These are phyloP conservation scores for Geosmithia putterillii DNA, from an alignment of 2,329 filamentous ascomycete genomes.

Conservation along the genomic window DNA sequence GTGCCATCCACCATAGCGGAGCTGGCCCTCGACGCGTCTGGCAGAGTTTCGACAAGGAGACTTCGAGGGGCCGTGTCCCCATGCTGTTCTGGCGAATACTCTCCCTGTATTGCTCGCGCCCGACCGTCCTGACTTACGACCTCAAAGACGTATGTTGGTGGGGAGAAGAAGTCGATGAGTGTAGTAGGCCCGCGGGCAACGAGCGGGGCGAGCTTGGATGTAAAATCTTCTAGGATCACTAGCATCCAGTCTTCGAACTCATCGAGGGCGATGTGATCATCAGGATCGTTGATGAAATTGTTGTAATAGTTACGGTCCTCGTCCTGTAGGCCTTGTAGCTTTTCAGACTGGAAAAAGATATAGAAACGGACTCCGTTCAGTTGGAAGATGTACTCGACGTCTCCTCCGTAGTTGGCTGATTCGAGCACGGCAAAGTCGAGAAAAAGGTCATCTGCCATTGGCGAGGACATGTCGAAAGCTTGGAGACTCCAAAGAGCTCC, in stretches of 20 bases:
- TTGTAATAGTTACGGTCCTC: not conserved
- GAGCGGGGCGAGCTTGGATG: not conserved
- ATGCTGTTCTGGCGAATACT: not conserved
- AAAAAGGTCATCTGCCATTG: not conserved
- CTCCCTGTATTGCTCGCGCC: not conserved
- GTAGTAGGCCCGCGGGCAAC: not conserved
- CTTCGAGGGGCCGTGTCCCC: not conserved
- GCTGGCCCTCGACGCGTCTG: not conserved
- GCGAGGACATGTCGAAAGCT: too few species aligned
- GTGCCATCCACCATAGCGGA: not conserved
- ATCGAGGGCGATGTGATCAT: not conserved
- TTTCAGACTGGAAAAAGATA: not conserved
- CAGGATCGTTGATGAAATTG: not conserved
- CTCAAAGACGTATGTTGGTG: not conserved
- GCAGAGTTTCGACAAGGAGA: not conserved
- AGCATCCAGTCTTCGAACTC: not conserved
- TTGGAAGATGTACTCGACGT: not conserved
- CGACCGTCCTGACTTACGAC: not conserved
- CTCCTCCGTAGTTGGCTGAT: not conserved
- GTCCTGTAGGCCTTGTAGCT: not conserved
- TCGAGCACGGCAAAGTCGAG: not conserved
- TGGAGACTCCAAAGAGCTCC: too few species aligned
- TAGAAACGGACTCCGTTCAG: not conserved
- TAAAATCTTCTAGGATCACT: not conserved
- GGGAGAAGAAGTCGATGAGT: not conserved